A percentile compares a stretch with the other conserved stretches of the same genome.
These are phyloP conservation scores for Monosporozyma aerobia DNA, from an alignment of 805 yeast genomes.

Conservation along the genomic window DNA sequence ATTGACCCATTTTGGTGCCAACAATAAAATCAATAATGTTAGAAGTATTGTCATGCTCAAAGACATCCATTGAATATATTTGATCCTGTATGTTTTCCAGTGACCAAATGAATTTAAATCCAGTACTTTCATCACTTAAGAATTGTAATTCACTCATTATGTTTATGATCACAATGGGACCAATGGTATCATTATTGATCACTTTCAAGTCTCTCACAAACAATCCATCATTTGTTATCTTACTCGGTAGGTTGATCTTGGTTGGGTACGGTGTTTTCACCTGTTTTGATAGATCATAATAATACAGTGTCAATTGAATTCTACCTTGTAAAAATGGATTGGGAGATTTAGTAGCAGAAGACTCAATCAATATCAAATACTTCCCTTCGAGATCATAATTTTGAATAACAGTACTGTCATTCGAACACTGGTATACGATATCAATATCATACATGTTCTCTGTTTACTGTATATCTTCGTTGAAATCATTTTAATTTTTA, in stretches of 20 bases:
- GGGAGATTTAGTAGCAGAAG: neutral
- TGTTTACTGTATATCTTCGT: too few relatives aligned
- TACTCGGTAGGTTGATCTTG: neutral
- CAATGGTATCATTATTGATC: neutral
- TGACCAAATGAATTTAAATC: constrained; percentile 2
- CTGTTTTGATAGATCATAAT: neutral
- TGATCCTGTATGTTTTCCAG: constrained; percentile 1
- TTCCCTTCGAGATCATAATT: neutral
- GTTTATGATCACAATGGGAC: neutral
- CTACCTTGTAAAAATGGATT: neutral
- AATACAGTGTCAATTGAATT: neutral
- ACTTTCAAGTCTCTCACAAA: neutral
- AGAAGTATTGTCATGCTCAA: neutral
- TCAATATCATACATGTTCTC: neutral
- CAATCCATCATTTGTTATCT: neutral
- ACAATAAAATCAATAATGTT: neutral
- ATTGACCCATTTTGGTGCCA: constrained; percentile 12
- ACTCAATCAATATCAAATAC: neutral
- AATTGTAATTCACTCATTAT: neutral
- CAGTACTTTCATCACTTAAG: neutral
- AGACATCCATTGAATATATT: neutral
- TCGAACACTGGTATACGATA: neutral
- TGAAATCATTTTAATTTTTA: too few relatives aligned
- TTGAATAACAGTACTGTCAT: neutral
- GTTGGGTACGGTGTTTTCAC: neutral